Base-by-base conservation (phyloP, 2,329 filamentous ascomycete genomes). In the Clonostachys rhizophaga region DNA sequence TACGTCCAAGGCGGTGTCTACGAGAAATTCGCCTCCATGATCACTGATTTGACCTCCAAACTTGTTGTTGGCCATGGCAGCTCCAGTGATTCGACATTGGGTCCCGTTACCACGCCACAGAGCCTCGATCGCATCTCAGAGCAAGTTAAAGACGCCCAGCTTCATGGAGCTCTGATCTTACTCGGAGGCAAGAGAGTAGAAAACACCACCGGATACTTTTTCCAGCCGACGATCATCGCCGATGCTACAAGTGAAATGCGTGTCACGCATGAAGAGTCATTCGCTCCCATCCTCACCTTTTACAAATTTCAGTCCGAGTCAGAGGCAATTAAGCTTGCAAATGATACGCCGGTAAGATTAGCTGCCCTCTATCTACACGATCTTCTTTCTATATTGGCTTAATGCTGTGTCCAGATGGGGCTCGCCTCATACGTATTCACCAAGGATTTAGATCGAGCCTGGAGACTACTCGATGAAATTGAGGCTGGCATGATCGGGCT, bases 401-500 rank as follows among this genome's bases (percentile, higher is more conserved):
- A 10, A n/a, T 18, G 11, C 36, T n/a, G 17, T 11, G 7, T 39
- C 3, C 10, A 39, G 50, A 84, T 89, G 42, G 86, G 86, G 2
- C 72, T 89, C 34, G 84, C 86, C 1, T 85, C 82, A 3, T 89
- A 89, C 65, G 87, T 87, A 65, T 89, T 83, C 66, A 85, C 66
- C 42, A 62, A 63, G 49, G 60, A 74, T 54, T 55, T 69, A n/a
- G 61, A 62, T 40, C 55, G 71, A 4, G 55, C 66, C 17, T 71
- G 66, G 63, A 62, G 70, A 34, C 62, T 76, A 34, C 68, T 69
- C 18, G 71, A 74, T 51, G 65, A 62, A 17, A 62, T 84, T 33
- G 76, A 84, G 46, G 65, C 60, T n/a, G 64, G 65, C 13, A 66
- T 66, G 62, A 55, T 67, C 44, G 63, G 63, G 11, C 49, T 67